phyloP scores from a whole-genome alignment of 768 basidiomycete genomes.

The Suillus cothurnatus region DNA sequence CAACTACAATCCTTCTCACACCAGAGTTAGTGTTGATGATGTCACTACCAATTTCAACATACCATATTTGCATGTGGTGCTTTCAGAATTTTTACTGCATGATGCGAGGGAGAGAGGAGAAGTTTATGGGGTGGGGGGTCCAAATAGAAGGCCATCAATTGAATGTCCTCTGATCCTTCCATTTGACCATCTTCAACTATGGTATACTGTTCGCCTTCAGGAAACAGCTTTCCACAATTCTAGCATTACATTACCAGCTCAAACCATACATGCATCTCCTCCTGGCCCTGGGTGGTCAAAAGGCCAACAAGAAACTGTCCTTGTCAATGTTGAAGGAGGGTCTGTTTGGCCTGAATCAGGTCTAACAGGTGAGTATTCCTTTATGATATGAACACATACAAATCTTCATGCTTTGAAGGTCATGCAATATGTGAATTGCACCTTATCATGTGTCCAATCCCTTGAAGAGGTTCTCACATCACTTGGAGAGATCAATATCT shows the following conservation, averaged over 20 bases:
- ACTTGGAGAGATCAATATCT: background rate
- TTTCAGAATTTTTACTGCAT: background rate
- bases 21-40: background rate
- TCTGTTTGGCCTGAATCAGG: background rate
- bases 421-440: background rate
- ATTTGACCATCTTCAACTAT: slow-evolving; percentile 8
- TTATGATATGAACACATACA: background rate
- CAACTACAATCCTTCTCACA: background rate
- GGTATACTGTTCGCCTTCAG: slow-evolving; percentile 1
- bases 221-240: background rate
- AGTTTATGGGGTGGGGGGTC: background rate
- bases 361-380: background rate
- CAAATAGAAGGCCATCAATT: background rate
- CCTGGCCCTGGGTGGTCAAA: background rate
- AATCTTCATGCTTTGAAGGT: background rate
- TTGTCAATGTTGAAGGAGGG: background rate
- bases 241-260: background rate
- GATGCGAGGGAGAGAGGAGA: background rate
- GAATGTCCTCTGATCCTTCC: background rate
- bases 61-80: background rate
- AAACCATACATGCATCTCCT: background rate
- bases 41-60: background rate
- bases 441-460: background rate
- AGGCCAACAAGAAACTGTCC: background rate
- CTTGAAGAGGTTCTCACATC: background rate